These are phyloP conservation scores for Bjerkandera adusta DNA, from an alignment of 1,284 basidiomycete species.

Conservation along the genomic window DNA sequence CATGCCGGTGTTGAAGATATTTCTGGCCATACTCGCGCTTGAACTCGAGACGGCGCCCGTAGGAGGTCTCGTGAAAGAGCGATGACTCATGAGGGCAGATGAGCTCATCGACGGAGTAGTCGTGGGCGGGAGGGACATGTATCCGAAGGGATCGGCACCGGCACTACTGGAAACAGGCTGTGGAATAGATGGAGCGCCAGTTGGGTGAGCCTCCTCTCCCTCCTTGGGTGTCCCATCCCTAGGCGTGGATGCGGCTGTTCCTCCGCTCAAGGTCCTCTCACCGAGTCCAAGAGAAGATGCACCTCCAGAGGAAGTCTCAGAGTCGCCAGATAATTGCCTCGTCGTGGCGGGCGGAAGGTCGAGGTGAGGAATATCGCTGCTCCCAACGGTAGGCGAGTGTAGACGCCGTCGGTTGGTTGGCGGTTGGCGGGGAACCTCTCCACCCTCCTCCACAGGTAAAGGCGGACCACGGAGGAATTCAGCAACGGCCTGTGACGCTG, in stretches of 20 bases:
- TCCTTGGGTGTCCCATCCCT: slow-evolving; percentile 1
- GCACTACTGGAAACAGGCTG: no score
- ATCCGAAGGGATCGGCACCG: no score
- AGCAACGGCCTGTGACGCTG: slow-evolving; percentile 52
- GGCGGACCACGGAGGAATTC: slow-evolving; percentile 50
- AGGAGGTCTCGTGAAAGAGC: no score
- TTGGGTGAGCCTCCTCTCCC: neutral
- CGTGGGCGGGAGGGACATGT: no score
- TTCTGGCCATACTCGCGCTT: no score
- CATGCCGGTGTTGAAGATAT: no score
- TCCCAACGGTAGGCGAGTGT: slow-evolving; percentile 24
- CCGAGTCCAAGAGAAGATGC: slow-evolving; percentile 2
- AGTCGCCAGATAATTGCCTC: slow-evolving; percentile 20
- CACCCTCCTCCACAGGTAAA: slow-evolving; percentile 28
- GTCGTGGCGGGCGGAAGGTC: slow-evolving; percentile 6
- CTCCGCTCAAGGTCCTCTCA: slow-evolving; percentile 6
- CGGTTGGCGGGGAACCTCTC: slow-evolving; percentile 31
- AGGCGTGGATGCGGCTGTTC: slow-evolving; percentile 14
- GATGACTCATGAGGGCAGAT: no score
- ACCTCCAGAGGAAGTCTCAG: slow-evolving; percentile 12
- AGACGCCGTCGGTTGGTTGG: slow-evolving; percentile 45
- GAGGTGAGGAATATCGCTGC: slow-evolving; percentile 13
- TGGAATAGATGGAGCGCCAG: neutral
- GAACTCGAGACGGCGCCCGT: no score
- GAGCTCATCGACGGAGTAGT: no score